Base-by-base conservation (phyloP, 2,329 filamentous ascomycete species). In the Aspergillus bombycis region DNA sequence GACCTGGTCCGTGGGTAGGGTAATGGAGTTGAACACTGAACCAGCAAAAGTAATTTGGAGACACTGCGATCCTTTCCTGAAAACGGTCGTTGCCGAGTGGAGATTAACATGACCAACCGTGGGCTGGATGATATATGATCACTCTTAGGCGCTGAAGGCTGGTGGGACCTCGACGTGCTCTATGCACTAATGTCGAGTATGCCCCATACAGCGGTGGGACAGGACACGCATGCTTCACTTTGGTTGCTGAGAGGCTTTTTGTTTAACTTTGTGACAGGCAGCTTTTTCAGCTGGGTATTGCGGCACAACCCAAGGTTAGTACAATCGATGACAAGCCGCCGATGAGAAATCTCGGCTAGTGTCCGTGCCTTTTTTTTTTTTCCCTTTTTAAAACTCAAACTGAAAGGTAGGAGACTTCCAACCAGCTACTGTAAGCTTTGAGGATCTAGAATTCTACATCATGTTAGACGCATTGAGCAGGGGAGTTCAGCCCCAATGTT, bases 1-100 rank as follows among this genome's bases (percentile, higher is more conserved):
- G 41, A n/a, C 53, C 23, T 57, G 16, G 45, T 36, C 34, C 14
- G 34, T 36, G 34, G 34, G 5, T 16, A 36, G 34, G 14, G 34
- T 36, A 36, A 16, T 36, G 34, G 14, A 16, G 34, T 14, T 36
- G 34, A 16, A 36, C 34, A 36, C 14, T 36, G 14, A 36, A 36
- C 34, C 34, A 16, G 14, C 34, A 16, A 36, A n/a, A 32, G 43
- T 21, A 21, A 14, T 32, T 28, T 34, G 52, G 50, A 38, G 41
- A 56, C 52, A 50, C 38, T 55, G 41, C 28, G 59, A 57, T 61
- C 59, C 21, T 41, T 61, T 52, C 28, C 59, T 26, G 4, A 56
- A 61, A 48, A 19, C 53, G 36, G 59, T 26, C 48, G 21, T 43
- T 57, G 43, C n/a, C 41, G 38, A 43, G 52, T 55, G 59, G 53